Conservation (phyloP, 2,329 filamentous ascomycete species). For the Drechslerella stenobrocha region DNA sequence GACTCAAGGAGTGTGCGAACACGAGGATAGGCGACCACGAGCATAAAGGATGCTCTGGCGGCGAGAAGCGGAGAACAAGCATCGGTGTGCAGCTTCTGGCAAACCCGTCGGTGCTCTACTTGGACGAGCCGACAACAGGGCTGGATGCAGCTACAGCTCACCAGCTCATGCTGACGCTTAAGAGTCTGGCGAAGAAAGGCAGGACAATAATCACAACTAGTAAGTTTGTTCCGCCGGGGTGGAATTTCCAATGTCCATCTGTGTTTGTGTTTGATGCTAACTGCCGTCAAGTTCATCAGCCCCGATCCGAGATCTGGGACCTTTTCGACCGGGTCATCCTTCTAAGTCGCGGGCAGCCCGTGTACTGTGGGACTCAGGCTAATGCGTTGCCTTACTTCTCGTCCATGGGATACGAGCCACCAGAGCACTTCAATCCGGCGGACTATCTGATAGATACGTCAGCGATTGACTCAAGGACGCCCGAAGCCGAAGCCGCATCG, state of each 20-base stretch:
- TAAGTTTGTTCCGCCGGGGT: conserved; percentile 14
- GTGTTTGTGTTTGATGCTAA: conserved; percentile 11
- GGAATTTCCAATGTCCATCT: background rate
- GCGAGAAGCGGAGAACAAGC: conserved; percentile 74
- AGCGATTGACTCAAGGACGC: conserved; percentile 71
- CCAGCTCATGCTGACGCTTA: conserved; percentile 71
- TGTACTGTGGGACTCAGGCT: conserved; percentile 67
- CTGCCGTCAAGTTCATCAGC: conserved; percentile 65
- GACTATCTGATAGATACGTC: conserved; percentile 75
- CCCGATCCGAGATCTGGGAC: conserved; percentile 76
- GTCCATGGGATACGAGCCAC: conserved; percentile 64
- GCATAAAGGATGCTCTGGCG: conserved; percentile 76
- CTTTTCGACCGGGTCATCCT: conserved; percentile 74
- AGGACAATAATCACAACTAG: conserved; percentile 71
- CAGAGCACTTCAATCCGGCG: conserved; percentile 74
- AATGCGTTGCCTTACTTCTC: conserved; percentile 69
- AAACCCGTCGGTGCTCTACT: conserved; percentile 75
- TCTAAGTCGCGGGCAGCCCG: conserved; percentile 67
- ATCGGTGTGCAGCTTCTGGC: conserved; percentile 78
- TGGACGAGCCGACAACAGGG: conserved; percentile 78
- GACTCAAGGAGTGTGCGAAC: conserved; percentile 74
- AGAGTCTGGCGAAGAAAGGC: conserved; percentile 68
- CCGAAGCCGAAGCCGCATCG: conserved; percentile 67
- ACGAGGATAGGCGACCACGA: conserved; percentile 72
- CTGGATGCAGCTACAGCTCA: conserved; percentile 76